A percentile compares a stretch with the other conserved stretches of the same genome.
These are phyloP conservation scores for Brachypodium distachyon DNA, from an alignment of 202 grass and related monocot genomes.

Conservation along the genomic window DNA sequence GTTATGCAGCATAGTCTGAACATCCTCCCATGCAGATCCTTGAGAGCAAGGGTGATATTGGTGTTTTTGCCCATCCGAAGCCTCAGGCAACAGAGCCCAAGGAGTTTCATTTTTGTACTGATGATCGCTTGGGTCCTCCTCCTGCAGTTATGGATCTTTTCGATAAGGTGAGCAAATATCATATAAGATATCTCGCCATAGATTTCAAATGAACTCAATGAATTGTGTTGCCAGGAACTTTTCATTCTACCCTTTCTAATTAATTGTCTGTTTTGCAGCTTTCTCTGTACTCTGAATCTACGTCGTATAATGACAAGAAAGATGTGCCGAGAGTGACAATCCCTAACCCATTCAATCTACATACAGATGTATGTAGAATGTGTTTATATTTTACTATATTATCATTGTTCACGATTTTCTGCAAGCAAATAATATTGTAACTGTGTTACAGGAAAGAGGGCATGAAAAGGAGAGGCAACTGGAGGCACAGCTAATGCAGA, in stretches of 20 bases:
- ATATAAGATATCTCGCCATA: background rate
- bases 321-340: conserved; percentile 46
- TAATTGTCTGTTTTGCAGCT: conserved; percentile 47
- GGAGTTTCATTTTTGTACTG: conserved; percentile 76
- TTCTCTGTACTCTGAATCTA: conserved; percentile 66
- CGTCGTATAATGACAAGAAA: conserved; percentile 43
- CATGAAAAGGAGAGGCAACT: conserved; percentile 64
- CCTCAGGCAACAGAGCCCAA: conserved; percentile 52
- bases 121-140: conserved; percentile 69
- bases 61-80: conserved; percentile 36
- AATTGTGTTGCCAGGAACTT: background rate
- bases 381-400: background rate
- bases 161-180: conserved; percentile 53
- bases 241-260: background rate
- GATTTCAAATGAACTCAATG: background rate
- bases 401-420: background rate
- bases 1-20: background rate
- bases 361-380: conserved; percentile 57
- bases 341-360: conserved; percentile 88
- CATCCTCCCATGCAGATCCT: conserved; percentile 63
- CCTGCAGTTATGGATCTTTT: conserved; percentile 53
- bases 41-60: conserved; percentile 59
- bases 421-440: conserved; percentile 14
- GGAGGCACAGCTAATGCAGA: conserved; percentile 43
- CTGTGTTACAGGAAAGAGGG: conserved; percentile 62